Base-by-base conservation (phyloP, 495 filamentous ascomycete species). In the Penicillium longicatenatum region DNA sequence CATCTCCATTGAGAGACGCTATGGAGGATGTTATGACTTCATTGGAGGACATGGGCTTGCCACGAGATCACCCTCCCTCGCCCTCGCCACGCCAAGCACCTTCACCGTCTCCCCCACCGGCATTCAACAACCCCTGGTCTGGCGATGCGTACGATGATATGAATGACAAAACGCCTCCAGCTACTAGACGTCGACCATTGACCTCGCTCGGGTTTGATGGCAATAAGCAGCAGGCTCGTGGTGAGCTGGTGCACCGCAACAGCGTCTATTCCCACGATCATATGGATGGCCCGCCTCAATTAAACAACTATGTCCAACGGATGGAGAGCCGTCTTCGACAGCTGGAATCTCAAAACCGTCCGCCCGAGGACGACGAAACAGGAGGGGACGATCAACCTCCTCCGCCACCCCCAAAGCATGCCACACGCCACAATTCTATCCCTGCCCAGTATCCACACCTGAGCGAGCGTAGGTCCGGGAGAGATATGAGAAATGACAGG, bases 1-100 rank as follows among this genome's bases (percentile, higher is more conserved):
- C 94, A 5, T 97, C 94, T 11, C 95, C 94, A 1, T 71, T 99
- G 2, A 79, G 93, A 48, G 89, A 92, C 69, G 94, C 94, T 0
- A 98, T 98, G 93, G 93, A 97, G 66, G 94, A 95, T 75, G 92
- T 99, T 12, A 98, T 98, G 86, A 92, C 92, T 57, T 96, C 94
- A 31, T 74, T 99, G 50, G 84, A 98, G 68, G 91, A 91, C 60
- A 91, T 99, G 86, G 88, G 86, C 17, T 79, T 89, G 61, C 76
- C 83, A 29, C 76, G 77, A 59, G 77, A 81, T 39, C 72, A 70
- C 24, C 31, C 70, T 22, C 73, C 77, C 33, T 76, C 76, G 11
- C 70, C 75, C 20, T 75, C 74, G 37, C 77, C 67, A 19, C 64
- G 49, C 12, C 41, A 29, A 19, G 55, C 70, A 19, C 73, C 77